These are phyloP conservation scores for Boechera retrofracta DNA, from an alignment of 345 rosid genomes.

Conservation along the genomic window DNA sequence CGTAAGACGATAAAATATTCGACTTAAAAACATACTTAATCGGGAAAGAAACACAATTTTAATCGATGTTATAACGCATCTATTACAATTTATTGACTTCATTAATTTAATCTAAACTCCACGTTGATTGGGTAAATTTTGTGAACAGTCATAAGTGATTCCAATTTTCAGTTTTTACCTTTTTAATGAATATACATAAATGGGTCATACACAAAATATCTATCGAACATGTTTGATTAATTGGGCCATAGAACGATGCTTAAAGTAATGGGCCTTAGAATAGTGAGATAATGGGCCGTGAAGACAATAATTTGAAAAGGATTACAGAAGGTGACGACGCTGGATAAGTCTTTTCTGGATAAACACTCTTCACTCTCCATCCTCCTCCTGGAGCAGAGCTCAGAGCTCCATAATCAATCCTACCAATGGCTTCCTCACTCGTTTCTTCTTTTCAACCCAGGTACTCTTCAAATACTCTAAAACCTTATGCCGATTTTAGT, in stretches of 20 bases:
- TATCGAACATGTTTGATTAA: neutral
- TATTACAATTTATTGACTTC: neutral
- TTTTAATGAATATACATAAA: neutral
- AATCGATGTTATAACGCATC: neutral
- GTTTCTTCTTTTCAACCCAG: conserved; percentile 66
- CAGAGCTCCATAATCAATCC: conserved; percentile 42
- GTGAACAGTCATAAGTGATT: too few relatives aligned
- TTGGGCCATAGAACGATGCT: neutral
- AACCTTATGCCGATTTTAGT: neutral
- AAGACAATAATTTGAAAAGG: neutral
- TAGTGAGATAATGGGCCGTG: conserved; percentile 18
- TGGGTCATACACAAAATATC: neutral
- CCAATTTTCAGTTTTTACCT: too few relatives aligned
- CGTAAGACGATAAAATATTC: neutral
- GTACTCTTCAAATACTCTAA: conserved; percentile 34
- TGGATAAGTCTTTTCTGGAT: conserved; percentile 41
- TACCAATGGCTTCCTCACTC: conserved; percentile 70
- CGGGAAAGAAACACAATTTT: neutral
- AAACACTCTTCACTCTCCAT: conserved; percentile 18
- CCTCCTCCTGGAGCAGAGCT: conserved; percentile 49
- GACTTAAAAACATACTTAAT: neutral
- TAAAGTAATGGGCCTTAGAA: neutral
- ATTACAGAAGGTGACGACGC: neutral
- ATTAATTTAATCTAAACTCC: neutral
- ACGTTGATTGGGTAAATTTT: neutral